A percentile compares a stretch with the other conserved stretches of the same genome.
Conservation (phyloP, 164 flowering plant species). For the Amborella trichopoda region DNA sequence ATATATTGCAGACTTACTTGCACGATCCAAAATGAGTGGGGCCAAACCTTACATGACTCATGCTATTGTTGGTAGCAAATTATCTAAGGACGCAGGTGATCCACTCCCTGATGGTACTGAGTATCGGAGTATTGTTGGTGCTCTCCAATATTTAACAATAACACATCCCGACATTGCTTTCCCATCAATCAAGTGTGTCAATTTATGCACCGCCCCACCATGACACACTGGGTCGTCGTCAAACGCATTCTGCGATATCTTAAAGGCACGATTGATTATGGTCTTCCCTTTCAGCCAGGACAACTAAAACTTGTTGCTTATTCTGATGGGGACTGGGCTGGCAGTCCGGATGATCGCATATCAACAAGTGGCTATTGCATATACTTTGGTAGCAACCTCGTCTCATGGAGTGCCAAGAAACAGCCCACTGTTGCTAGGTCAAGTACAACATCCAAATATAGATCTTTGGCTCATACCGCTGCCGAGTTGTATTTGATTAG, state of each 20-base stretch:
- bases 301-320: neutral
- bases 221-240: neutral
- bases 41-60: neutral
- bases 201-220: neutral
- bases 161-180: neutral
- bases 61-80: no score
- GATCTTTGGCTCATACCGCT: neutral
- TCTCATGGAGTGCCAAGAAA: neutral
- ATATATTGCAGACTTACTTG: neutral
- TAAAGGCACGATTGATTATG: neutral
- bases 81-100: neutral
- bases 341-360: neutral
- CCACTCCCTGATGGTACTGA: neutral
- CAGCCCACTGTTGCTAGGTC: neutral
- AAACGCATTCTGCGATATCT: neutral
- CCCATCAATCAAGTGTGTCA: no score
- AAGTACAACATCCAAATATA: neutral
- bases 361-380: neutral
- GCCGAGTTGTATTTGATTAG: neutral
- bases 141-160: neutral
- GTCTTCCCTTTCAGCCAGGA: neutral
- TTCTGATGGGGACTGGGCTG: neutral
- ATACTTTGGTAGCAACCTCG: neutral
- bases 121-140: neutral
- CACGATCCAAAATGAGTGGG: no score